Evolutionary conservation across 140 eudicot genomes (phyloP), one percentile per base, ranked within the genome.

Genomic region (Flaveria floridana): DNA sequence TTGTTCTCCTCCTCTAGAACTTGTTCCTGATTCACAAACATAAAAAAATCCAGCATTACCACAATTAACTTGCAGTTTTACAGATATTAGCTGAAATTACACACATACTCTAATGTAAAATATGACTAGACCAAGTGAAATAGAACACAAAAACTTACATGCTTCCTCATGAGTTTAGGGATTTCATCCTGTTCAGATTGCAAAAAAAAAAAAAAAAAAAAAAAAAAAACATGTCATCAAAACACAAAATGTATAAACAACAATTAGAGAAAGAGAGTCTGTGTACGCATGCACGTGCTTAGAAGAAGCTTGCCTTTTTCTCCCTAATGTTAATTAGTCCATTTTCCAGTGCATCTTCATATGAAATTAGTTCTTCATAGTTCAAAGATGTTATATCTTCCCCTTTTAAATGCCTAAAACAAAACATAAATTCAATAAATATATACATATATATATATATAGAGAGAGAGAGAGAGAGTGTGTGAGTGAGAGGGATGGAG

Each of bases 301-400:
- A 11, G 55, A 11, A 3, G 4, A 48, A 3, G 12, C 50, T 48
- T 48, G 55, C 98, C 96, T 93, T 85, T 82, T 84, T 85, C 67
- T 82, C 84, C 11, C 90, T 76, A 79, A 93, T 82, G 73, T 86
- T 70, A 19, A 79, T 55, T 44, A 88, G 88, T n/a, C 99, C 99
- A 80, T 79, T 83, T 55, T 90, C 94, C 13, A 93, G 89, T 44
- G 88, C 96, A 44, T 87, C 96, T 82, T 93, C 99, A 5, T 88
- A 64, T 6, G 79, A 78, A 77, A 84, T 85, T 7, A 93, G 90
- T 63, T 93, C 97, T 79, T 83, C 84, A 78, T 83, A 79, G 50
- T 73, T 86, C 86, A 94, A 77, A 61, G 91, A 85, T 55, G 88
- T 78, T 68, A 94, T 89, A 51, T 94, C 99, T 79, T 94, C 99